Conservation (phyloP, 2,329 filamentous ascomycete species). For the Alternaria alternata region DNA sequence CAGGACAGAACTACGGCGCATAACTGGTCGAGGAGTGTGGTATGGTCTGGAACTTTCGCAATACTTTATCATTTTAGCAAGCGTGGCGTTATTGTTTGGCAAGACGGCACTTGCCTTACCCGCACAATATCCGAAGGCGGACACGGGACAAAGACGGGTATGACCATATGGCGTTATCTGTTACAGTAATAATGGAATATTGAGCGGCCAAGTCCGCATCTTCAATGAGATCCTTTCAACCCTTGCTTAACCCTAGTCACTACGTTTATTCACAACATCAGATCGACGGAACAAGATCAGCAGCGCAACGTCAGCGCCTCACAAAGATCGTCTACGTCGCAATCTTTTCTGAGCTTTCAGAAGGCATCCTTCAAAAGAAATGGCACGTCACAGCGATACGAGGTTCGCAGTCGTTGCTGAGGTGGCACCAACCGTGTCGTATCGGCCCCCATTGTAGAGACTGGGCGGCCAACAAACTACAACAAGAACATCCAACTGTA, state of each 20-base stretch:
- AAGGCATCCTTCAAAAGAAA: background rate
- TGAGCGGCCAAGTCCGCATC: background rate
- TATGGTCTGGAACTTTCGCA: background rate
- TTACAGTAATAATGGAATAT: slow-evolving; percentile 4
- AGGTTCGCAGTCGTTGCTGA: background rate
- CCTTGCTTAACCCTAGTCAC: slow-evolving; percentile 9
- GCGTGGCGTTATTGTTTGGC: slow-evolving; percentile 1
- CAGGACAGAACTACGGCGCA: slow-evolving; percentile 24
- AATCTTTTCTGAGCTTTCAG: background rate
- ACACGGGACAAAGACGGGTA: background rate
- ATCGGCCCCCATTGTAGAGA: background rate
- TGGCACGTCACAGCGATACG: background rate
- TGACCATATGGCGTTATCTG: background rate
- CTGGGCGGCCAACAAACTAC: background rate
- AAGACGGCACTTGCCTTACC: background rate
- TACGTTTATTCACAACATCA: background rate
- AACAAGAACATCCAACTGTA: slow-evolving; percentile 10
- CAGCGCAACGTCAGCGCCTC: background rate
- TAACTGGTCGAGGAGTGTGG: slow-evolving; percentile 1
- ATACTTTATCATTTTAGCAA: background rate
- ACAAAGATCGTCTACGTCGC: background rate
- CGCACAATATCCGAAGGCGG: background rate
- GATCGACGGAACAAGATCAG: background rate
- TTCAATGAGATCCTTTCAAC: slow-evolving; percentile 3
- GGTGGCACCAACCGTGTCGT: slow-evolving; percentile 2